Evolutionary conservation across 805 yeast genomes (phyloP).

Genomic region (Torulaspora gathmanii): DNA sequence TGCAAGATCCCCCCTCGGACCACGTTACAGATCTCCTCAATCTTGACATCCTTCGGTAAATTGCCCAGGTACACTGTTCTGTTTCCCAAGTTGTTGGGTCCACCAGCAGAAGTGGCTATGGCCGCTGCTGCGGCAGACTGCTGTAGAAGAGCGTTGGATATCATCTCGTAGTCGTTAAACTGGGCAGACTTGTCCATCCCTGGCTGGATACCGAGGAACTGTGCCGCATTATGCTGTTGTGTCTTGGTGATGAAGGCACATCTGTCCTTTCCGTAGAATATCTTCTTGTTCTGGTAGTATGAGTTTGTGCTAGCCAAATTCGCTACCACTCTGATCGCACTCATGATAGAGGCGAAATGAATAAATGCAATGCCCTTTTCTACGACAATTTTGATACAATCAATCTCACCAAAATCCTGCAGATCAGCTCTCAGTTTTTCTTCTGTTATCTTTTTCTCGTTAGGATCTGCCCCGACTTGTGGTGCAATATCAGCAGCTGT

Average conservation of each 20-base stretch:
- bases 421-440: constrained; percentile 64
- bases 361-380: constrained; percentile 87
- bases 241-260: constrained; percentile 92
- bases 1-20: constrained; percentile 93
- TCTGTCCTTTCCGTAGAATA: constrained; percentile 90
- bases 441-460: constrained; percentile 42
- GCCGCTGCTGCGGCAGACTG: constrained; percentile 98
- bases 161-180: constrained; percentile 54
- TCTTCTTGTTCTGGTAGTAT: constrained; percentile 70
- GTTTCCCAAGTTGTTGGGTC: constrained; percentile 85
- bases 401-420: constrained; percentile 73
- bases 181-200: constrained; percentile 78
- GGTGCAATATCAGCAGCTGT: constrained; percentile 38
- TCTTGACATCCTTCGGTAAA: constrained; percentile 79
- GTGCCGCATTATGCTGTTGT: constrained; percentile 96
- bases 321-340: constrained; percentile 83
- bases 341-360: constrained; percentile 78
- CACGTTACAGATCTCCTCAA: constrained; percentile 92
- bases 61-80: constrained; percentile 90
- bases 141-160: constrained; percentile 74
- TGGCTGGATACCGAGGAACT: constrained; percentile 85
- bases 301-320: constrained; percentile 59
- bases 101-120: constrained; percentile 91
- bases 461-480: constrained; percentile 17
- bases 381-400: constrained; percentile 70